phyloP scores from a whole-genome alignment of 345 rosid genomes.

The Eutrema heterophyllum region DNA sequence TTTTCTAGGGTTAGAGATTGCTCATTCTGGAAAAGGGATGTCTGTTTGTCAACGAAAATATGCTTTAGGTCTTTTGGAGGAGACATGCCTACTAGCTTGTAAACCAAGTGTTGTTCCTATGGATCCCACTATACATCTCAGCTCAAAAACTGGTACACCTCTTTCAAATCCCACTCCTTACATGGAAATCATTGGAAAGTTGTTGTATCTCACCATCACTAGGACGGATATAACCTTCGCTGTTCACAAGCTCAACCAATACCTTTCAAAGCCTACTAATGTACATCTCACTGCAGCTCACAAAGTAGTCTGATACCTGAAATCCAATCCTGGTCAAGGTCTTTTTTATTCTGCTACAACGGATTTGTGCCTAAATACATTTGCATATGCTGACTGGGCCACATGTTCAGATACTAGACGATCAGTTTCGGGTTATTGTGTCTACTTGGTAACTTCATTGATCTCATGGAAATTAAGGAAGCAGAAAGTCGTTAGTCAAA shows the following conservation, averaged over 20 bases:
- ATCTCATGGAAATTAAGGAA: background rate
- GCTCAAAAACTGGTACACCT: no score
- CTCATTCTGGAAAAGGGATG: no score
- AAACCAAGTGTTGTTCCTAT: background rate
- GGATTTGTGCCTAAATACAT: background rate
- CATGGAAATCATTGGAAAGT: no score
- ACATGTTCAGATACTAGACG: background rate
- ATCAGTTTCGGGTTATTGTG: background rate
- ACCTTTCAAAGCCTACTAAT: no score
- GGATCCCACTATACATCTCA: no score
- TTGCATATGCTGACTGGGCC: background rate
- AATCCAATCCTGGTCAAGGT: background rate
- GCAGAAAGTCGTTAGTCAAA: background rate
- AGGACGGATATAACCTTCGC: background rate
- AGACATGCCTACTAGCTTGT: background rate
- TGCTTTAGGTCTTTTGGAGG: background rate
- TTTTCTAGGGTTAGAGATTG: no score
- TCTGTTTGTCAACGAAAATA: no score
- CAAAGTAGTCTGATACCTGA: background rate
- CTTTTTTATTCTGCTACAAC: background rate
- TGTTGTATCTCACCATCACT: background rate
- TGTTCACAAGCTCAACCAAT: background rate
- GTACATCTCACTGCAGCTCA: fast-evolving
- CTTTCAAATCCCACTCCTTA: no score
- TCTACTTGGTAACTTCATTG: background rate